Percentiles rank a stretch among this genome's conserved stretches.
These are phyloP conservation scores for Naganishia cerealis DNA, from an alignment of 1,284 basidiomycete genomes.

Conservation along the genomic window DNA sequence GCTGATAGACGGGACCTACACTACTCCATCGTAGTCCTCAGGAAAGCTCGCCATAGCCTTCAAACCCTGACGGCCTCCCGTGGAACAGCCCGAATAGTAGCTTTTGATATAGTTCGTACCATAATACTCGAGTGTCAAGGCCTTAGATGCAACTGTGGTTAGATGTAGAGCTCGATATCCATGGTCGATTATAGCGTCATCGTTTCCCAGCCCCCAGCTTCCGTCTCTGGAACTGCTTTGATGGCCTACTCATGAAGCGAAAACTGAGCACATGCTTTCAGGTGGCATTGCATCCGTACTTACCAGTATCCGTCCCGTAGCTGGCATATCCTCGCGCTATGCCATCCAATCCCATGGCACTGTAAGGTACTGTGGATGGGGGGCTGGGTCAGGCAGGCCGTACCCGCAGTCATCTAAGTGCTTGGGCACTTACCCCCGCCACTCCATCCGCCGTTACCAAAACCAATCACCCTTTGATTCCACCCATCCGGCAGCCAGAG, in stretches of 20 bases:
- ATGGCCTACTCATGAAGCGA: background rate
- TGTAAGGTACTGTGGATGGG: constrained; percentile 1
- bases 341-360: constrained; percentile 3
- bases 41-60: constrained; percentile 4
- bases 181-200: constrained; percentile 25
- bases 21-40: constrained; percentile 17
- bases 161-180: constrained; percentile 22
- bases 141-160: constrained; percentile 5
- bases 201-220: constrained; percentile 11
- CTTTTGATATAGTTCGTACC: constrained; percentile 16
- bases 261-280: background rate
- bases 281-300: background rate
- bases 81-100: constrained; percentile 18
- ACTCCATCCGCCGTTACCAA: constrained; percentile 20
- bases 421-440: constrained; percentile 8
- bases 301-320: constrained; percentile 13
- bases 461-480: constrained; percentile 15
- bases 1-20: constrained; percentile 2
- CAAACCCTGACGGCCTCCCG: constrained; percentile 16
- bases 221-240: constrained; percentile 12
- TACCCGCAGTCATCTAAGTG: background rate
- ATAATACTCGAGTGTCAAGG: constrained; percentile 6
- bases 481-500: constrained; percentile 26
- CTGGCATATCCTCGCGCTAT: constrained; percentile 14
- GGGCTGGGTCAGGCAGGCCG: background rate